phyloP scores from a whole-genome alignment of 2,329 filamentous ascomycete genomes.

The Aspergillus tubingensis region DNA sequence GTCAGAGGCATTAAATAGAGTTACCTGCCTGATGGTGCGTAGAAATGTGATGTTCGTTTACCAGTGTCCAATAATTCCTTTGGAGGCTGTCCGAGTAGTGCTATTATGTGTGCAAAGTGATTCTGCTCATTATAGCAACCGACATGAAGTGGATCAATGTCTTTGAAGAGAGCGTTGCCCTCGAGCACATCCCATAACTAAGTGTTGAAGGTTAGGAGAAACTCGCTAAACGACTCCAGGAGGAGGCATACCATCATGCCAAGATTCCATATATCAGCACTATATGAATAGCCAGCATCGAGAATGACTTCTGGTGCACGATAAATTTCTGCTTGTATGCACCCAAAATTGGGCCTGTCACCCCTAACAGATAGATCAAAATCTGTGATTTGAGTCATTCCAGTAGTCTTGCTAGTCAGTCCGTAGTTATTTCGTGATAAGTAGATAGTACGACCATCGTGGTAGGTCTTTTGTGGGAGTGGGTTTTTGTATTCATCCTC shows the following conservation, averaged over 20 bases:
- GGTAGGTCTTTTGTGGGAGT: slow-evolving; percentile 32
- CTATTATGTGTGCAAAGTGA: slow-evolving; percentile 16
- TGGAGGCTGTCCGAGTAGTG: neutral
- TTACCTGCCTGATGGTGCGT: neutral
- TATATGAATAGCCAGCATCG: no score
- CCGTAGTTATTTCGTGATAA: slow-evolving; percentile 36
- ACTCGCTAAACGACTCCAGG: no score
- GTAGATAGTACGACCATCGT: slow-evolving; percentile 35
- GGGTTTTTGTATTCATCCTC: slow-evolving; percentile 31
- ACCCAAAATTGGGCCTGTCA: no score
- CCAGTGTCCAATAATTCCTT: neutral
- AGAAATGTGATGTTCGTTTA: neutral
- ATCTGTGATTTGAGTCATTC: no score
- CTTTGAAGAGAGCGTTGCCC: slow-evolving; percentile 29
- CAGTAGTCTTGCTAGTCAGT: slow-evolving; percentile 14
- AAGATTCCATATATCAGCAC: no score
- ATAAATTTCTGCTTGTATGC: no score
- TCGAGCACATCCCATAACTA: slow-evolving; percentile 35
- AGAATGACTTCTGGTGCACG: no score
- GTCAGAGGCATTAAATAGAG: neutral
- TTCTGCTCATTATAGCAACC: slow-evolving; percentile 29
- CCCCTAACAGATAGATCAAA: no score
- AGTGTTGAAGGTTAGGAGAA: no score
- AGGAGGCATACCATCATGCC: no score
- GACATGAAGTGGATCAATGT: slow-evolving; percentile 22